Evolutionary conservation across 352 stramenopile species (phyloP).

Genomic region (Pythium brachiatum): DNA sequence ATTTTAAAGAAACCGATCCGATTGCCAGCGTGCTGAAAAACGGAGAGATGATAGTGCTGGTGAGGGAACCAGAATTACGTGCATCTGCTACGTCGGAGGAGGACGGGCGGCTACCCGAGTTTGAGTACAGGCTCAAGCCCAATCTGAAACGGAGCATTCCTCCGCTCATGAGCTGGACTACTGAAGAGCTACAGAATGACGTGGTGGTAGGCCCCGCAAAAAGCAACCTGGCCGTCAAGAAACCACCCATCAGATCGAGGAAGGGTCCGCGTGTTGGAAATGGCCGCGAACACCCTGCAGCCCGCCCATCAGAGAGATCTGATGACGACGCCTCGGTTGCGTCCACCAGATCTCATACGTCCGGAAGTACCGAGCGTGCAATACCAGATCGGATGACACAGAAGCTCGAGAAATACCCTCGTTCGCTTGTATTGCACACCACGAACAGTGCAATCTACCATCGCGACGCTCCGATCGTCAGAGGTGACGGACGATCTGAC

Average conservation of each 20-base stretch:
- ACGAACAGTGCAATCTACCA: too few species aligned
- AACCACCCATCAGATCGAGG: not conserved
- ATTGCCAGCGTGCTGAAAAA: slow-evolving; percentile 32
- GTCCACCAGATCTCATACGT: not conserved
- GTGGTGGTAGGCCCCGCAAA: not conserved
- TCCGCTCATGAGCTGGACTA: slow-evolving; percentile 14
- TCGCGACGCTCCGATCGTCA: not conserved
- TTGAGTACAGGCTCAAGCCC: slow-evolving; percentile 25
- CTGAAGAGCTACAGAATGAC: not conserved
- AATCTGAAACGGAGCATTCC: slow-evolving; percentile 19
- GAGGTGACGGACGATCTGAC: not conserved
- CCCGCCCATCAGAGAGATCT: not conserved
- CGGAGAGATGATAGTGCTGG: slow-evolving; percentile 44
- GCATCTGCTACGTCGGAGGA: not conserved
- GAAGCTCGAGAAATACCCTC: too few species aligned
- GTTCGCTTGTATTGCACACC: too few species aligned
- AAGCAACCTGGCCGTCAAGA: not conserved
- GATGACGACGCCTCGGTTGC: not conserved
- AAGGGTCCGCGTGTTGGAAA: not conserved
- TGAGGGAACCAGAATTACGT: not conserved
- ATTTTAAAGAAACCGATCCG: slow-evolving; percentile 22
- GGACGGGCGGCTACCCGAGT: not conserved
- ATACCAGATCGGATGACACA: too few species aligned
- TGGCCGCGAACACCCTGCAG: not conserved
- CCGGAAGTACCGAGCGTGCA: not conserved